Evolutionary conservation across 108 stramenopile genomes (phyloP).

Genomic region (Asterionellopsis glacialis): DNA sequence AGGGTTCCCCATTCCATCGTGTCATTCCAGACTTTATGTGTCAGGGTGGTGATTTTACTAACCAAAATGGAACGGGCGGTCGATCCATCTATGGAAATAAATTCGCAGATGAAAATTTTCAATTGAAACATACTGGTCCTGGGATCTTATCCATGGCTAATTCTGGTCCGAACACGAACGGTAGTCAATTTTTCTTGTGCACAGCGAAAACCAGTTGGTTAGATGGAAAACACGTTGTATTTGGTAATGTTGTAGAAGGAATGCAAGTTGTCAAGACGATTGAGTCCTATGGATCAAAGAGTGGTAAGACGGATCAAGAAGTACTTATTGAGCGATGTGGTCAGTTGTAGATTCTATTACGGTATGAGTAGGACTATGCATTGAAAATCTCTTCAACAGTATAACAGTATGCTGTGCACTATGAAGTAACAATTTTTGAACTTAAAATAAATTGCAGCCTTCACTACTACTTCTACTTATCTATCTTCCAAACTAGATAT

Average conservation of each 20-base stretch:
- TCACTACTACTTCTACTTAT: no score
- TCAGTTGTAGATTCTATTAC: conserved; percentile 27
- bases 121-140: conserved; percentile 72
- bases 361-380: no score
- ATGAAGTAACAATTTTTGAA: no score
- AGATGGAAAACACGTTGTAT: conserved; percentile 86
- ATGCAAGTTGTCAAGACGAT: conserved; percentile 75
- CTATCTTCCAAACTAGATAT: no score
- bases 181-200: conserved; percentile 86
- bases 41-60: conserved; percentile 95
- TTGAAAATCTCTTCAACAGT: no score
- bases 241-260: conserved; percentile 68
- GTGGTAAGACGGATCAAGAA: conserved; percentile 40
- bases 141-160: conserved; percentile 86
- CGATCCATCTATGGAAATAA: conserved; percentile 63
- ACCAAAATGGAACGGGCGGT: conserved; percentile 91
- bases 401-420: no score
- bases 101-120: conserved; percentile 95
- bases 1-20: conserved; percentile 90
- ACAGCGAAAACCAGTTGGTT: conserved; percentile 87
- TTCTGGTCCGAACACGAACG: conserved; percentile 76
- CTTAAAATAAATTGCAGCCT: no score
- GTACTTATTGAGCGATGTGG: conserved; percentile 74
- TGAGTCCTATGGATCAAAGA: conserved; percentile 53
- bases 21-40: conserved; percentile 45